Conservation (phyloP, 2,329 filamentous ascomycete species). For the Furcasterigmium sp. region DNA sequence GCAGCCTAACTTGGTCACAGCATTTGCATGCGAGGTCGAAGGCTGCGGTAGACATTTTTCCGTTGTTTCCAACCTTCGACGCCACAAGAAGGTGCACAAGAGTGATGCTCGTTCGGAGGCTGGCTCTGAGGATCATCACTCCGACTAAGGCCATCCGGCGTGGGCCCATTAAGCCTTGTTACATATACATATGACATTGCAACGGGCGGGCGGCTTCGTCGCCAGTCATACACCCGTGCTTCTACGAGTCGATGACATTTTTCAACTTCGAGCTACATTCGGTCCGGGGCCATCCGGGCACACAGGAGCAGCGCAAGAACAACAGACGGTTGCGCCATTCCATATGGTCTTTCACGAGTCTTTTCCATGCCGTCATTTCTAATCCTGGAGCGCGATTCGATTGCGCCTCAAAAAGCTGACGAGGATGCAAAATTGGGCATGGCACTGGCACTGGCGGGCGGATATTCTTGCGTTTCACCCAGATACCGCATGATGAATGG, state of each 20-base stretch:
- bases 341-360: too few species aligned
- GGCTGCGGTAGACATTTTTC: slow-evolving; percentile 95
- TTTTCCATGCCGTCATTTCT: slow-evolving; percentile 11
- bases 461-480: not conserved
- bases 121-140: slow-evolving; percentile 59
- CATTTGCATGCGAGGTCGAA: slow-evolving; percentile 90
- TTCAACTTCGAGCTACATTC: slow-evolving; percentile 3
- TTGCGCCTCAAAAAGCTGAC: not conserved
- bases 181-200: not conserved
- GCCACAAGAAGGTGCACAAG: slow-evolving; percentile 96
- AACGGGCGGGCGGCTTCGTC: not conserved
- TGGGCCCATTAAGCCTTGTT: not conserved
- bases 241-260: slow-evolving; percentile 12
- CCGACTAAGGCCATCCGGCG: slow-evolving; percentile 36
- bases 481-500: not conserved
- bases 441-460: not conserved
- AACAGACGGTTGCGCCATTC: slow-evolving; percentile 7
- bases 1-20: slow-evolving; percentile 37
- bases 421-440: not conserved
- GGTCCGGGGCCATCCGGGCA: not conserved
- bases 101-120: slow-evolving; percentile 61
- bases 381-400: slow-evolving; percentile 7
- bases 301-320: slow-evolving; percentile 1
- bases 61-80: slow-evolving; percentile 89
- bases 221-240: slow-evolving; percentile 2